These are phyloP conservation scores for Neostapfia colusana DNA, from an alignment of 176 grass and related monocot genomes.

Conservation along the genomic window DNA sequence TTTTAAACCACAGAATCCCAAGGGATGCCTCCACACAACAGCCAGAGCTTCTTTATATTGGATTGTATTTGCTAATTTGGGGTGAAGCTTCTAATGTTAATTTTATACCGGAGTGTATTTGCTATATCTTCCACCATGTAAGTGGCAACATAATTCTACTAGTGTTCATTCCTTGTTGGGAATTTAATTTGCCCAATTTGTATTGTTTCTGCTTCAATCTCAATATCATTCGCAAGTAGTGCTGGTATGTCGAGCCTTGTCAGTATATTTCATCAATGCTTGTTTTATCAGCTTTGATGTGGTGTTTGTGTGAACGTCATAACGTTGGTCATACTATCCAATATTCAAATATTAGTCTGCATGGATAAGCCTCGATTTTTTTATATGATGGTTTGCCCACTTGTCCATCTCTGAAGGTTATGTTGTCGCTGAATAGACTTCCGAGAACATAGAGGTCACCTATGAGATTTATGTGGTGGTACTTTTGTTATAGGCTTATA, in stretches of 20 bases:
- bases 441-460: neutral
- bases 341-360: neutral
- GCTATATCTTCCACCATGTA: constrained; percentile 97
- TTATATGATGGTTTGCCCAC: neutral
- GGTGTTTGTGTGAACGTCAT: neutral
- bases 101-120: constrained; percentile 98
- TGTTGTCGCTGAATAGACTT: neutral
- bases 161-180: constrained; percentile 12
- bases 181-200: constrained; percentile 3
- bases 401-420: constrained; percentile 16
- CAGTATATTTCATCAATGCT: neutral
- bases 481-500: neutral
- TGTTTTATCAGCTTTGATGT: neutral
- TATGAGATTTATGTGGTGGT: no score
- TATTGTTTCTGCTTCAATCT: neutral
- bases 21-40: constrained; percentile 48
- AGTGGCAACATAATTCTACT: constrained; percentile 35
- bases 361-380: neutral
- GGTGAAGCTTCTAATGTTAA: constrained; percentile 97
- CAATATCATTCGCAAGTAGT: neutral
- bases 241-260: neutral
- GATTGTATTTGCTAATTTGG: constrained; percentile 94
- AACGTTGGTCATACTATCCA: neutral
- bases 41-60: constrained; percentile 78
- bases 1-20: constrained; percentile 38